Percentiles rank a stretch among this genome's conserved stretches.
Evolutionary conservation across 495 filamentous ascomycete genomes (phyloP).

Genomic region (Haplographium delicatum): DNA sequence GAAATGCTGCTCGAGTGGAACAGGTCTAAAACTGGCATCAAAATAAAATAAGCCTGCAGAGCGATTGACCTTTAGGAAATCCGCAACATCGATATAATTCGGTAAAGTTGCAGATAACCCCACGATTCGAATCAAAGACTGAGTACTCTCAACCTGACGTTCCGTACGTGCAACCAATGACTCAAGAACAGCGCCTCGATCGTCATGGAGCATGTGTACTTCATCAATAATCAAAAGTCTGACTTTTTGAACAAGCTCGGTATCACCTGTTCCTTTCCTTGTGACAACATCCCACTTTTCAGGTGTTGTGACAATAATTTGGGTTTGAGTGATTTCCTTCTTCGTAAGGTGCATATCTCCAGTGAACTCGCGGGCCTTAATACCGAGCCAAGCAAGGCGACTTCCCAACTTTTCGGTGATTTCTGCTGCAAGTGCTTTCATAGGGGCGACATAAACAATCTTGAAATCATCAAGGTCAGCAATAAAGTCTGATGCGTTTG

Average conservation of each 20-base stretch:
- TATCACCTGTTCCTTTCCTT: slow-evolving; percentile 93
- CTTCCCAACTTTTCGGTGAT: slow-evolving; percentile 93
- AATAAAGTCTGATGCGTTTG: slow-evolving; percentile 65
- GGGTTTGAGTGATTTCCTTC: slow-evolving; percentile 87
- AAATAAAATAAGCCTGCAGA: slow-evolving; percentile 95
- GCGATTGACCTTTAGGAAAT: slow-evolving; percentile 94
- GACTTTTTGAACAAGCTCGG: slow-evolving; percentile 96
- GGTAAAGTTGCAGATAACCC: slow-evolving; percentile 93
- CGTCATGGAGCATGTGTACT: slow-evolving; percentile 99
- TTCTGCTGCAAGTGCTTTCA: slow-evolving; percentile 97
- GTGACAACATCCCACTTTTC: slow-evolving; percentile 99
- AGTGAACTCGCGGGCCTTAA: slow-evolving; percentile 85
- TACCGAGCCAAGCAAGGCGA: slow-evolving; percentile 86
- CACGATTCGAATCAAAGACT: slow-evolving; percentile 92
- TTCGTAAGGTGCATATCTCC: slow-evolving; percentile 99
- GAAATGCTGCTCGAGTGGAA: slow-evolving; percentile 96
- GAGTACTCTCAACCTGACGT: slow-evolving; percentile 95
- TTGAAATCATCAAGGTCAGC: slow-evolving; percentile 89
- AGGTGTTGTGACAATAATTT: slow-evolving; percentile 97
- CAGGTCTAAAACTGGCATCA: slow-evolving; percentile 89
- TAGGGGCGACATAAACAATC: slow-evolving; percentile 94
- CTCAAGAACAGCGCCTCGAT: slow-evolving; percentile 91
- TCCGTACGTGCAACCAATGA: slow-evolving; percentile 91
- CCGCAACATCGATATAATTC: slow-evolving; percentile 93
- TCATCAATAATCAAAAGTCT: slow-evolving; percentile 96